These are phyloP conservation scores for Maudiozyma saulgeensis DNA, from an alignment of 805 yeast species.

Conservation along the genomic window DNA sequence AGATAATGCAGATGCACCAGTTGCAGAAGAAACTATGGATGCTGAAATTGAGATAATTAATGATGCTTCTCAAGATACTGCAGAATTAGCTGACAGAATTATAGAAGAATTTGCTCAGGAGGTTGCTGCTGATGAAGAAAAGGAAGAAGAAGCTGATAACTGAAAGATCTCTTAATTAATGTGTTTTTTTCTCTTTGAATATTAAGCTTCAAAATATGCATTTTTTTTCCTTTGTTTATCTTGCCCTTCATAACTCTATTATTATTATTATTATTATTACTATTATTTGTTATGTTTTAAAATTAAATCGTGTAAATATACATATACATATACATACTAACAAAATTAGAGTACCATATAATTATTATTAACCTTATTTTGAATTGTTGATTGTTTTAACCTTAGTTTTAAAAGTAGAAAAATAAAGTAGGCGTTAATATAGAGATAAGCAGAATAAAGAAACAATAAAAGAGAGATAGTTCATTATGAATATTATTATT, in stretches of 20 bases:
- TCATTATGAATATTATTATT: neutral
- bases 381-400: too few relatives aligned
- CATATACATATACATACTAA: neutral
- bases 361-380: too few relatives aligned
- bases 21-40: conserved; percentile 14
- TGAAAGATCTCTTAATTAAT: neutral
- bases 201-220: too few relatives aligned
- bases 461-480: too few relatives aligned
- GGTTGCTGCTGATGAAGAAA: neutral
- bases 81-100: conserved; percentile 1
- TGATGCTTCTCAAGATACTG: conserved; percentile 13
- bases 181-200: too few relatives aligned
- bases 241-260: too few relatives aligned
- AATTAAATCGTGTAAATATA: neutral
- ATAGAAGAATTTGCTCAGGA: conserved; percentile 1
- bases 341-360: neutral
- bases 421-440: too few relatives aligned
- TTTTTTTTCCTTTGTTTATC: too few relatives aligned
- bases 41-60: conserved; percentile 1
- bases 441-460: too few relatives aligned
- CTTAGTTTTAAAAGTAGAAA: too few relatives aligned
- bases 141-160: neutral
- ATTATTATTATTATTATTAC: too few relatives aligned
- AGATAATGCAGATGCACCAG: neutral
- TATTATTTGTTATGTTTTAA: neutral